phyloP scores from a whole-genome alignment of 768 basidiomycete species.

The Agaricus sinodeliciosus region DNA sequence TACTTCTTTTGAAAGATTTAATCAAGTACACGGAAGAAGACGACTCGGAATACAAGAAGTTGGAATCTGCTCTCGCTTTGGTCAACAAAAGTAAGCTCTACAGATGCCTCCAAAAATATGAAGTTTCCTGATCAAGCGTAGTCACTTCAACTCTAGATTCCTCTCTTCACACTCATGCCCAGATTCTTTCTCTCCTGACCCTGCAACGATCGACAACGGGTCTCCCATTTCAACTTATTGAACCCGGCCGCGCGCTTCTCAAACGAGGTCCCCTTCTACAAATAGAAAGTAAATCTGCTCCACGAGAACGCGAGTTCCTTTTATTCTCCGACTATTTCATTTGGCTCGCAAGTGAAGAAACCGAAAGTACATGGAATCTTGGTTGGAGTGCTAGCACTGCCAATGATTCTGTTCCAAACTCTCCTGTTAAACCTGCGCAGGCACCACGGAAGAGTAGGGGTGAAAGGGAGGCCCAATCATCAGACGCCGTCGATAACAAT shows the following conservation, averaged over 20 bases:
- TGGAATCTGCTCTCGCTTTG: constrained; percentile 53
- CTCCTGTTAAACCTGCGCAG: constrained; percentile 20
- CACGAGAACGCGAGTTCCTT: constrained; percentile 63
- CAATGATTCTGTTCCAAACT: constrained; percentile 15
- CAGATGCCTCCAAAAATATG: background rate
- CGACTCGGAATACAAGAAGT: constrained; percentile 59
- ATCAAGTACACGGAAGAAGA: constrained; percentile 57
- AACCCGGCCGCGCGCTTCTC: constrained; percentile 75
- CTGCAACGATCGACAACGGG: constrained; percentile 73
- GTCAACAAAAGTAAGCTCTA: constrained; percentile 65
- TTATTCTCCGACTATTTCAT: constrained; percentile 79
- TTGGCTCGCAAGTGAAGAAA: constrained; percentile 58
- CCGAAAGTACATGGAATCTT: constrained; percentile 21
- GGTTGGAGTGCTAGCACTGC: constrained; percentile 25
- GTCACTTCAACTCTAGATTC: constrained; percentile 76
- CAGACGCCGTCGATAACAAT: background rate
- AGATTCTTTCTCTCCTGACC: constrained; percentile 68
- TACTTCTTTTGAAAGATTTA: constrained; percentile 78
- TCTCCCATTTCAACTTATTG: constrained; percentile 72
- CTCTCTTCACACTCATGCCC: constrained; percentile 71
- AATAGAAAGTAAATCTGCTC: constrained; percentile 41
- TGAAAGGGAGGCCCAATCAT: constrained; percentile 37
- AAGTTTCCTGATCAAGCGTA: constrained; percentile 20
- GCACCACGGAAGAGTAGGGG: constrained; percentile 49
- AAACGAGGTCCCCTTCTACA: constrained; percentile 61